These are phyloP conservation scores for Leishmania mexicana DNA, from an alignment of 208 protist species.

Conservation along the genomic window DNA sequence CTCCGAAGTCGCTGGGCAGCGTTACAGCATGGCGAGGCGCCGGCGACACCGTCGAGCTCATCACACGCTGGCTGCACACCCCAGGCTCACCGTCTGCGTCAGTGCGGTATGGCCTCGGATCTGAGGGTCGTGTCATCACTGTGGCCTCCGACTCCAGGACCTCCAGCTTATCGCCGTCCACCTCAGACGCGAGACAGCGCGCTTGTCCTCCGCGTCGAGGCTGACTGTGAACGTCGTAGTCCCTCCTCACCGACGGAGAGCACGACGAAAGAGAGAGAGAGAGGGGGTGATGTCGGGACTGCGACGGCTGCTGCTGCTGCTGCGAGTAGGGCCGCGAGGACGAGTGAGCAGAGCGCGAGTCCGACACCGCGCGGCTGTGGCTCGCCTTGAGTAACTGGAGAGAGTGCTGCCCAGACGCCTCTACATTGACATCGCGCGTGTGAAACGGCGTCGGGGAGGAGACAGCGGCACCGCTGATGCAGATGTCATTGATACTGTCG, in stretches of 20 bases:
- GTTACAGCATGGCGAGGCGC: constrained; percentile 23
- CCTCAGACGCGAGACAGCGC: neutral
- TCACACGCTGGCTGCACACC: constrained; percentile 5
- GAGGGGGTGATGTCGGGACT: neutral
- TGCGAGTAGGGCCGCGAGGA: neutral
- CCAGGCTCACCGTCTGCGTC: neutral
- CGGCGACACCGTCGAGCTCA: constrained; percentile 16
- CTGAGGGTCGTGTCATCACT: constrained; percentile 11
- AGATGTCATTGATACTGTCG: neutral
- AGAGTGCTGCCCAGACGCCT: neutral
- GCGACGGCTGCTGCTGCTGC: neutral
- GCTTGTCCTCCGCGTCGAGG: neutral
- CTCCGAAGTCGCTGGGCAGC: constrained; percentile 20
- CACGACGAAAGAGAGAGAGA: constrained; percentile 8
- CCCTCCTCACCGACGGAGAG: neutral
- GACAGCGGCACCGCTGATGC: neutral
- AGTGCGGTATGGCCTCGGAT: neutral
- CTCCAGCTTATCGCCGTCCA: neutral
- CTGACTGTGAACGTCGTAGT: neutral
- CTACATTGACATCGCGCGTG: constrained; percentile 1
- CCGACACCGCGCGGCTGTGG: constrained; percentile 6
- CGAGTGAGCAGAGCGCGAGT: constrained; percentile 1
- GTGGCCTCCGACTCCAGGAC: constrained; percentile 25
- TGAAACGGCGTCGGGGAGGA: constrained; percentile 14
- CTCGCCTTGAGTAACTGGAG: constrained; percentile 8